Evolutionary conservation across 352 stramenopile species (phyloP), one percentile per base, ranked within the genome.

Genomic region (Thalassiosira mediterranea): DNA sequence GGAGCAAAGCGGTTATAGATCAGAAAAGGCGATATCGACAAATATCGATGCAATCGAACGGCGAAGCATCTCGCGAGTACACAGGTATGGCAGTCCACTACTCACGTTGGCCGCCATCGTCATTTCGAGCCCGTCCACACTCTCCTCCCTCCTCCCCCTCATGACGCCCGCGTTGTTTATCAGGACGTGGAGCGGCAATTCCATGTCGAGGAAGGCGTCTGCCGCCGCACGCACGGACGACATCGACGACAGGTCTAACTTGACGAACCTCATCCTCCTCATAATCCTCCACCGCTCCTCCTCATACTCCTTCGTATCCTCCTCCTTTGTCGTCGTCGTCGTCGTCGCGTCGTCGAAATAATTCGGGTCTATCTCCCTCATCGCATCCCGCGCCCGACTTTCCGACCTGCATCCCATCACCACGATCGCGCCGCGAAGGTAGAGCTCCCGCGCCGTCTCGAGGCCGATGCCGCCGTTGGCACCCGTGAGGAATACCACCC

Each of bases 111-210:
- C 83, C 67, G 88, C 79, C 74, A 93, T 89, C 10, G 83, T 84
- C 13, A 88, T 64, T 73, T 93, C 87, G 15, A 76, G 59, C 32
- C 83, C 84, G 71, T 89, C 79, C 28, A 66, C 72, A 25, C 53
- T 70, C 10, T 74, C 72, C 13, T 69, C 74, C 57, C 83, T 65
- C 10, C 65, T 66, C n/a, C 69, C 73, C 68, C 83, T 88, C 84
- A 93, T 90, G 17, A 93, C 62, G 25, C 87, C 87, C 17, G 87
- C 87, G 79, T 93, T 93, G 70, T 88, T 88, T 10, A 93, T 86
- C 1, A 93, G 49, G 1, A 88, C 53, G 78, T 93, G 66, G 7
- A 91, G 48, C 23, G 76, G 51, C 4, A 73, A 58, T 46, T 69
- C 13, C 65, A 60, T 61, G 54, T 28, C 31, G 26, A 44, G 1